A percentile compares a stretch with the other conserved stretches of the same genome.
Conservation (phyloP, 2,329 filamentous ascomycete species). For the Colletotrichum chrysophilum region DNA sequence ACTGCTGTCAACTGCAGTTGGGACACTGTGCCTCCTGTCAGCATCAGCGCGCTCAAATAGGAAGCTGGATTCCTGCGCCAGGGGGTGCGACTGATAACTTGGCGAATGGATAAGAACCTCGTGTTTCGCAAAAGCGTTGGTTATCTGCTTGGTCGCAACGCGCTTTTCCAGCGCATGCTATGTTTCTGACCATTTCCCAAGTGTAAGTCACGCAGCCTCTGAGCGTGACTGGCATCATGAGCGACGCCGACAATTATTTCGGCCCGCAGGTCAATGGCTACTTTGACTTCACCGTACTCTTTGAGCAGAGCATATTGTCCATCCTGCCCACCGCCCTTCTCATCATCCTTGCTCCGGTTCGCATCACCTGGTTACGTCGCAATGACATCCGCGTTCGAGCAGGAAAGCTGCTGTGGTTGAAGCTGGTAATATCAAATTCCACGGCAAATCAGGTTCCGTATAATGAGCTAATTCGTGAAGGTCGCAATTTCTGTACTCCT, state of each 20-base stretch:
- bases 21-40: background rate
- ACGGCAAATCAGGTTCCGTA: accelerated
- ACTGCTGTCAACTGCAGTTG: background rate
- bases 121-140: background rate
- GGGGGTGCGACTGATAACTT: background rate
- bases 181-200: background rate
- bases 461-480: conserved; percentile 14
- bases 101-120: background rate
- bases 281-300: conserved; percentile 35
- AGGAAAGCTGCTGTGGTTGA: conserved; percentile 25
- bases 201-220: background rate
- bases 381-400: background rate
- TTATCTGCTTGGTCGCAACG: background rate
- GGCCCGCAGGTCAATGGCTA: conserved; percentile 27
- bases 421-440: conserved; percentile 20
- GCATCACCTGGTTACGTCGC: conserved; percentile 21
- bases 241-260: conserved; percentile 19
- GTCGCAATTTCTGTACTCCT: conserved; percentile 6
- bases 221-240: conserved; percentile 17
- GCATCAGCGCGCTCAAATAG: background rate
- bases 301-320: conserved; percentile 35
- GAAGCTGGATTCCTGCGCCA: background rate
- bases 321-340: conserved; percentile 29
- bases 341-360: conserved; percentile 25
- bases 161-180: background rate